Evolutionary conservation across 176 grass and related monocot species (phyloP), one percentile per base, ranked within the genome.

Genomic region (Oryza officinalis): DNA sequence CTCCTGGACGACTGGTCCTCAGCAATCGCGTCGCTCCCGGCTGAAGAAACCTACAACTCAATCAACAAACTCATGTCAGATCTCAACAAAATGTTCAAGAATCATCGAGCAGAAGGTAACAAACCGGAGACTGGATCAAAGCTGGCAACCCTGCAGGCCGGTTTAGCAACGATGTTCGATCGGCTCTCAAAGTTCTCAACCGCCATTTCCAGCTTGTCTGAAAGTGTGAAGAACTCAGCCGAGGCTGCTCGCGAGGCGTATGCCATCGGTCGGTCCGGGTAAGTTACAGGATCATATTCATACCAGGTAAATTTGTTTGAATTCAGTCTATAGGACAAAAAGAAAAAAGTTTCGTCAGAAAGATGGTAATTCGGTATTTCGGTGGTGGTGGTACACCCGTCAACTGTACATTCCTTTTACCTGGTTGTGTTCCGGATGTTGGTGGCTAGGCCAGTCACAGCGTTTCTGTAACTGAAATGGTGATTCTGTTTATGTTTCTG

Each of bases 141-240:
- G 67, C 26, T 95, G 87, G 79, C 74, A 32, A 85, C 61, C 40
- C 63, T 92, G 74, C 87, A 86, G 68, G 27, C 72, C 4, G 28
- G 81, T n/a, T 80, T 94, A 25, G 85, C 73, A 38, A 81, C 69
- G 37, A 45, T 90, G 41, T 95, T 95, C 15, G 87, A 90, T 64
- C 61, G 69, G 44, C 86, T 92, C 69, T 90, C 82, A 0, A 90
- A 65, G 47, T 92, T 95, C 44, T 81, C 89, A 4, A 75, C 82
- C 45, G 84, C 65, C 27, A 71, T 87, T 27, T 63, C 89, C 47
- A 86, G 71, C 73, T 52, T 88, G 71, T 85, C 89, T 78, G 93
- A 95, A 35, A 88, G 88, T 59, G 90, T 91, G 49, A 92, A 92
- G 84, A 82, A 86, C 33, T 84, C 79, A 35, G 49, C 71, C 0